These are phyloP conservation scores for Lasiodiplodia sp. DNA, from an alignment of 2,329 filamentous ascomycete species.

Conservation along the genomic window DNA sequence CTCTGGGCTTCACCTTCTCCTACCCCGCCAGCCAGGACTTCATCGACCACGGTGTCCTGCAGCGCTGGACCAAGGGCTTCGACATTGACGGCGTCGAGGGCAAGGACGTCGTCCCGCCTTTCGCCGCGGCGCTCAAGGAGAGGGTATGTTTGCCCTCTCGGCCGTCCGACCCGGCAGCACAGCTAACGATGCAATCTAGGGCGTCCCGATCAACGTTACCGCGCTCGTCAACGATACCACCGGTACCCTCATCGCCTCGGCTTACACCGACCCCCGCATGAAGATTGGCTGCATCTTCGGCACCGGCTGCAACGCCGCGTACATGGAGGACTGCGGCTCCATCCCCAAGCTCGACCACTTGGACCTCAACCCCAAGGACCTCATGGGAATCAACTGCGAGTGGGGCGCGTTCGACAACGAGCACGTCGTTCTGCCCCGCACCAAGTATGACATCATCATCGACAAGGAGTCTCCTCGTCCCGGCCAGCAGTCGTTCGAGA, in stretches of 20 bases:
- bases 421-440: slow-evolving; percentile 85
- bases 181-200: slow-evolving; percentile 66
- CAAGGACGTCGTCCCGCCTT: slow-evolving; percentile 86
- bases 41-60: slow-evolving; percentile 90
- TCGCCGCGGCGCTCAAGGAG: slow-evolving; percentile 79
- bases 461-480: slow-evolving; percentile 92
- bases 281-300: slow-evolving; percentile 98
- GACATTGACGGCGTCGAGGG: slow-evolving; percentile 93
- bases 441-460: slow-evolving; percentile 84
- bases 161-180: slow-evolving; percentile 7
- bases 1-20: slow-evolving; percentile 95
- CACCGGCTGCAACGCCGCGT: slow-evolving; percentile 96
- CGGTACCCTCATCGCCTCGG: slow-evolving; percentile 93
- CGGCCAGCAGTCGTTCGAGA: slow-evolving; percentile 94
- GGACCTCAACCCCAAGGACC: slow-evolving; percentile 82
- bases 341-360: slow-evolving; percentile 94
- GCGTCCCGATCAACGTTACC: slow-evolving; percentile 88
- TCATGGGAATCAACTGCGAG: slow-evolving; percentile 98
- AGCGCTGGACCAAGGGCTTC: slow-evolving; percentile 98
- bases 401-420: slow-evolving; percentile 98
- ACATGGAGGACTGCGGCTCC: slow-evolving; percentile 91
- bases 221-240: slow-evolving; percentile 98
- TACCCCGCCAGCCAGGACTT: slow-evolving; percentile 94
- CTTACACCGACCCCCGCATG: slow-evolving; percentile 93
- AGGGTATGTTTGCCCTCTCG: slow-evolving; percentile 58